Base-by-base conservation (phyloP, 257 asterid species). In the Petunia axillaris region DNA sequence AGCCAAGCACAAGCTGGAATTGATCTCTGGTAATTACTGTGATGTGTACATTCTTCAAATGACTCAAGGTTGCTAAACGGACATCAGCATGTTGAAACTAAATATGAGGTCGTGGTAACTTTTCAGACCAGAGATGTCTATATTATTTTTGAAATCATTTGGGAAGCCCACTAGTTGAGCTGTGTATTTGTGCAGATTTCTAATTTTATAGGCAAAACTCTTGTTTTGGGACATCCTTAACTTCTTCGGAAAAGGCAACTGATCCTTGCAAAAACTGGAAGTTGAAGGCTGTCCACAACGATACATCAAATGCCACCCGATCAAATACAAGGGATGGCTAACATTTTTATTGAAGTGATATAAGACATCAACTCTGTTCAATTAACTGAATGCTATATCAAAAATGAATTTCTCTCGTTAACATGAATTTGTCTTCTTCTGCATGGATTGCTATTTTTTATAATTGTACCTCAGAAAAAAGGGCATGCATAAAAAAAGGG, bases 151-250 rank as follows among this genome's bases (percentile, higher is more conserved):
- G 8, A 36, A 57, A 15, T 57, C 4, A 57, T 15, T 57, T 35
- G 63, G 63, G 63, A 57, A 57, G n/a, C 35, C 63, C 63, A n/a
- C n/a, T 57, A 57, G 63, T n/a, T n/a, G 15, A 62, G 25, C 67
- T 1, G 67, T 35, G 41, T 35, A 62, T 35, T 62, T 8, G 43
- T 62, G 43, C 67, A 62, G 67, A 35, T 36, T 62, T 5, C 9
- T 62, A 35, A 37, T 62, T 62, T 38, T 41, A 62, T 35, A 35
- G 43, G 67, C 35, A 25, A 35, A 11, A 4, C 35, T 62, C 41
- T 36, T 62, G 36, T 35, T 35, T 35, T 3, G 67, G 41, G 38
- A 35, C 41, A 3, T 35, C 4, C 14, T 62, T 62, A 62, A 62
- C 43, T 35, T 62, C 14, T 35, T 62, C 41, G 67, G 43, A 9